Conservation (phyloP, 78 protist species). For the Pirum gemmata region DNA sequence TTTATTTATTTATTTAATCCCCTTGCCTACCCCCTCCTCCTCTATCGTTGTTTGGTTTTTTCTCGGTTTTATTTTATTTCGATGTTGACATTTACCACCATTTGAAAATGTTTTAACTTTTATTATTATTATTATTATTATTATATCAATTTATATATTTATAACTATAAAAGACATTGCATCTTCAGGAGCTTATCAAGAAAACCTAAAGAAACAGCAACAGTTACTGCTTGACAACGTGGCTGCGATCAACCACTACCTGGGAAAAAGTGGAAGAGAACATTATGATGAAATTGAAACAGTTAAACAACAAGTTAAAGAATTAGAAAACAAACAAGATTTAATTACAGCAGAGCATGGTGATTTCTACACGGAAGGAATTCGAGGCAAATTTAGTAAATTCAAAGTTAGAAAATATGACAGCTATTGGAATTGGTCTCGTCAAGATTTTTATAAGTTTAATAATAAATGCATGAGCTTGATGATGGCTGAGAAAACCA, state of each 20-base stretch:
- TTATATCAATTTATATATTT: too few species aligned
- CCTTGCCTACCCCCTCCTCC: too few species aligned
- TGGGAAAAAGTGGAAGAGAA: conserved; percentile 34
- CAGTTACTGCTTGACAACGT: not conserved
- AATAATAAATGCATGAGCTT: not conserved
- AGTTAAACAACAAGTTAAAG: not conserved
- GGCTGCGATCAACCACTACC: not conserved
- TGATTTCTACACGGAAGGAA: conserved; percentile 32
- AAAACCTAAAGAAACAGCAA: not conserved
- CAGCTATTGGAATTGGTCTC: conserved; percentile 60
- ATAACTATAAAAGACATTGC: not conserved
- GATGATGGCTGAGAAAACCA: too few species aligned
- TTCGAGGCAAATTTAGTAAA: conserved; percentile 28
- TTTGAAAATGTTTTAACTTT: too few species aligned
- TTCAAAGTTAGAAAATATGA: conserved; percentile 45
- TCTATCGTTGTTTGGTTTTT: too few species aligned
- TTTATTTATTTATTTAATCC: too few species aligned
- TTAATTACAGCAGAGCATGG: conserved; percentile 53
- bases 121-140: too few species aligned
- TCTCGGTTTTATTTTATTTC: too few species aligned
- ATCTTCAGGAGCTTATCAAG: not conserved
- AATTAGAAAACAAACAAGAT: not conserved
- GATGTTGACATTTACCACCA: too few species aligned
- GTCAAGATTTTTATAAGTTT: conserved; percentile 26
- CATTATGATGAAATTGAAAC: not conserved